Conservation (phyloP, 2,329 filamentous ascomycete genomes). For the Claviceps maximensis region DNA sequence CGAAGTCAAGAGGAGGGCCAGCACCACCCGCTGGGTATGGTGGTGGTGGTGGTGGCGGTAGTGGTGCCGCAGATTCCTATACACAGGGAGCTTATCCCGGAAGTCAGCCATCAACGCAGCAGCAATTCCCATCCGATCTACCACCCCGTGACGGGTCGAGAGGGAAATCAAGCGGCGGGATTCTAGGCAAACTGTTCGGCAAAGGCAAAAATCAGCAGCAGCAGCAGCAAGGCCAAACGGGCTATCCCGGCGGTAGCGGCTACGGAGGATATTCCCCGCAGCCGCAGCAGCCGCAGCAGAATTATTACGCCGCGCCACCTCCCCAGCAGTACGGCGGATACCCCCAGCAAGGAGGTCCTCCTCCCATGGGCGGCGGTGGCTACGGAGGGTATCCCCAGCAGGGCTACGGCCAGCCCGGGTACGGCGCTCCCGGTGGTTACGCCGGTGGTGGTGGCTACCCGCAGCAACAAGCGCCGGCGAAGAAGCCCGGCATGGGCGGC, state of each 20-base stretch:
- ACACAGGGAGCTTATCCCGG: slow-evolving; percentile 9
- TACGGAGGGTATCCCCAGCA: slow-evolving; percentile 8
- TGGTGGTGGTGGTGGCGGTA: background rate
- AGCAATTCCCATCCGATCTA: slow-evolving; percentile 24
- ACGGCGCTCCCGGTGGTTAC: slow-evolving; percentile 21
- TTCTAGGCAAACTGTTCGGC: slow-evolving; percentile 40
- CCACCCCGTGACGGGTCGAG: slow-evolving; percentile 28
- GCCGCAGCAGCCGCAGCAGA: background rate
- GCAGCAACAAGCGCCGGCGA: slow-evolving; percentile 25
- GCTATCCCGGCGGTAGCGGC: slow-evolving; percentile 12
- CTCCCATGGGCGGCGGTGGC: background rate
- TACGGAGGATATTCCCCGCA: slow-evolving; percentile 1
- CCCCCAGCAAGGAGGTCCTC: slow-evolving; percentile 6
- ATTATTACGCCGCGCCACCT: background rate
- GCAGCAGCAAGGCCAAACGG: background rate
- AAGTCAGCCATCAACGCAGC: slow-evolving; percentile 9
- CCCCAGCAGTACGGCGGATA: slow-evolving; percentile 4
- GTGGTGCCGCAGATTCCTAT: slow-evolving; percentile 12
- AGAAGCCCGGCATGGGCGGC: slow-evolving; percentile 25
- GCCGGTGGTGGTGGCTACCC: slow-evolving; percentile 6
- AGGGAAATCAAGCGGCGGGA: slow-evolving; percentile 23
- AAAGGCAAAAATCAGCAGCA: slow-evolving; percentile 22
- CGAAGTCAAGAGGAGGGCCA: slow-evolving; percentile 30
- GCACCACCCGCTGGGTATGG: slow-evolving; percentile 22
- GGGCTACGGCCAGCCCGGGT: slow-evolving; percentile 14